Evolutionary conservation across 2,329 filamentous ascomycete genomes (phyloP), one percentile per base, ranked within the genome.

Genomic region (Cladophialophora immunda): DNA sequence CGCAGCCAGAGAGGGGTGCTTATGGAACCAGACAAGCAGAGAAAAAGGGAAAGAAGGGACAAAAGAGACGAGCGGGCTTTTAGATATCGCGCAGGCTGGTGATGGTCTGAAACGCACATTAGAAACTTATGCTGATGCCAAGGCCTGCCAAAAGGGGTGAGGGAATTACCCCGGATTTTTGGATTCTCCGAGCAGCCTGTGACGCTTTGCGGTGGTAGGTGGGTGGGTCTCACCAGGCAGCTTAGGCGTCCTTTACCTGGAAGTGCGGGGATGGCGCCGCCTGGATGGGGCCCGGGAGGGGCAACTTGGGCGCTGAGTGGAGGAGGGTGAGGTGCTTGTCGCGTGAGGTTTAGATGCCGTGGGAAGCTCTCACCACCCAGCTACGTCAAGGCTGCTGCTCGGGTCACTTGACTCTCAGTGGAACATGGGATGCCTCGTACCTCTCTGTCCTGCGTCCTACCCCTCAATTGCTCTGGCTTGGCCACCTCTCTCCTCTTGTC

Each of bases 1-100:
- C 67, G 11, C 71, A 73, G 54, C 71, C 71, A 5, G 71, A 69
- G 53, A 60, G 64, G 58, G 71, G 71, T 25, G 68, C 60, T 11
- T 71, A 67, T 64, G 70, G 68, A 11, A 64, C 32, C 11, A 64
- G 69, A 47, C 68, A 60, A 17, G 32, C 13, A 29, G 57, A 45
- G 57, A 54, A 53, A n/a, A 67, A 67, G 30, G 58, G 36, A 1
- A 67, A 68, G 53, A 71, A 71, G 58, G 62, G 64, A 41, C 36
- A 56, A 22, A 64, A 62, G 54, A 60, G 65, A 32, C 62, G 27
- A 13, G 66, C 70, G 27, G 71, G 71, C 25, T 73, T 73, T 50
- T 73, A 59, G 38, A 19, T 61, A 36, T 29, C 22, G 36, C 22
- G 27, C 6, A 9, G n/a, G 53, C 22, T 41, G 30, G 15, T 59